Conservation (phyloP, 192 early-diverging fungal genomes). For the Gryganskiella cystojenkinii region DNA sequence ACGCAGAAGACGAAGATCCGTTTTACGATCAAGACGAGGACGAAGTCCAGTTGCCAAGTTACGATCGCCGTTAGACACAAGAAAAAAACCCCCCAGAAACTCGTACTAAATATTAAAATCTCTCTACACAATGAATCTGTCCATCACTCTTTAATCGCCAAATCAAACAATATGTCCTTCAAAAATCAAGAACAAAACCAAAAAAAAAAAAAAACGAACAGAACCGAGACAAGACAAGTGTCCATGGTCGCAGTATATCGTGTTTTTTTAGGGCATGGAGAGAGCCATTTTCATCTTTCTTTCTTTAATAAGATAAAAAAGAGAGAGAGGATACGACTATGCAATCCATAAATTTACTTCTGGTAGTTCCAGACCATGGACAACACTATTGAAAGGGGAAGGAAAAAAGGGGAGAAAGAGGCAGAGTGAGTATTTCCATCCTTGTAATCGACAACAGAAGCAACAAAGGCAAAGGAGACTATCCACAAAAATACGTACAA, state of each 20-base stretch:
- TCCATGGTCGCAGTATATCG: neutral
- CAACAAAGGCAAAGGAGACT: too few species aligned
- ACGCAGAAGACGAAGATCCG: constrained; percentile 19
- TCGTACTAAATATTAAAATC: neutral
- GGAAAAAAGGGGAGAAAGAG: neutral
- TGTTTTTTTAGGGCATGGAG: neutral
- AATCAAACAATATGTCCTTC: neutral
- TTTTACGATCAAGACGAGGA: constrained; percentile 42
- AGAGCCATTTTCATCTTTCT: neutral
- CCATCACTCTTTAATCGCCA: neutral
- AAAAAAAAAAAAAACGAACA: neutral
- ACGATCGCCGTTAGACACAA: neutral
- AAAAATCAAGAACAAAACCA: neutral
- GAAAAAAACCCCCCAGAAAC: neutral
- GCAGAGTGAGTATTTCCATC: neutral
- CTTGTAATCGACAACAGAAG: too few species aligned
- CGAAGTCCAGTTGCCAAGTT: constrained; percentile 28
- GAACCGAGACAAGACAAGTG: neutral
- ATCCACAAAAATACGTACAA: constrained; percentile 49
- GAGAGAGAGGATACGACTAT: neutral
- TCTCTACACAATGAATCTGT: neutral
- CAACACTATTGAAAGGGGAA: constrained; percentile 2
- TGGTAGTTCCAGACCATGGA: neutral
- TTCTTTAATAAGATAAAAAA: neutral
- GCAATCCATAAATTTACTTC: neutral